Base-by-base conservation (phyloP, 768 basidiomycete genomes). In the Podaxis carcinomalis region DNA sequence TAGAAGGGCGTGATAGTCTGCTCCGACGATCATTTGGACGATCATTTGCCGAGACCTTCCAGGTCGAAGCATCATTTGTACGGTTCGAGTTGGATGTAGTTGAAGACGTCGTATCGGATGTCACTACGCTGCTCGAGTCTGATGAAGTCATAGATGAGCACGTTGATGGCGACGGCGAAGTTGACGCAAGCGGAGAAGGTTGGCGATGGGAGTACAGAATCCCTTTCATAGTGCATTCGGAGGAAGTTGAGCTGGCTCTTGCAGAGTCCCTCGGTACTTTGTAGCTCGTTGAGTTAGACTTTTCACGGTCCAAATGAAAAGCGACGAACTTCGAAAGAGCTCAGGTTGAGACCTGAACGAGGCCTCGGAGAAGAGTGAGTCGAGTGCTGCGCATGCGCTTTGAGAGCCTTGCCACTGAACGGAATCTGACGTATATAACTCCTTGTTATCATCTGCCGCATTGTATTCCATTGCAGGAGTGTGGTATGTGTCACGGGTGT, bases 401-500 rank as follows among this genome's bases (percentile, higher is more conserved):
- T 70, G 68, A 5, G 69, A 67, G 46, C 64, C 56, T 51, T 69
- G 67, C 69, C 69, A 70, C 52, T 56, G 63, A 5, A 70, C 64
- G 28, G 62, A 59, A 56, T 70, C 69, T 27, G 56, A 57, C 23
- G 27, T 25, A 23, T 35, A 36, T 6, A 14, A 19, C 14, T 25
- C 42, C n/a, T 23, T 3, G 16, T 6, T 27, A 56, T 56, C 55
- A 27, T 28, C 42, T 46, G 28, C 3, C 16, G 9, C 19, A 16
- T 21, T 32, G 32, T 49, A 57, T 2, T 57, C 56, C 56, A 57
- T 57, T 16, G 16, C 46, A 32, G 9, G 7, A 32, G 32, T 7
- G 32, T 32, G 32, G 32, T 32, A 32, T 5, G 19, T n/a, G 42
- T n/a, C 10, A 23, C 16, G 19, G 32, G 11, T 10, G 7, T 23